Evolutionary conservation across 176 grass and related monocot genomes (phyloP), one percentile per base, ranked within the genome.

Genomic region (Eleusine coracana): DNA sequence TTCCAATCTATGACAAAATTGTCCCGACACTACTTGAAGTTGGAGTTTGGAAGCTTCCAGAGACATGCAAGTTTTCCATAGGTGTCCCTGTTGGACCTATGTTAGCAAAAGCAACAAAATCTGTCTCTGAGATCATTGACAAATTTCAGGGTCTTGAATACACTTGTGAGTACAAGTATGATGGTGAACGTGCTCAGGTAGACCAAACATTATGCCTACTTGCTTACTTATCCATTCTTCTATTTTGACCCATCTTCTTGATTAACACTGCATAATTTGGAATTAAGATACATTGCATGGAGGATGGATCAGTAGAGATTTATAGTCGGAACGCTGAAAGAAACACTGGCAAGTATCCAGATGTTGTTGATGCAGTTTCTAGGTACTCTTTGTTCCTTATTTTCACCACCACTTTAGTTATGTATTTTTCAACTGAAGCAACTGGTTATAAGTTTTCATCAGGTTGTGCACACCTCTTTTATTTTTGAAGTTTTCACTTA

Each of bases 111-210:
- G 91, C 96, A 86, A 99, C 96, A 25, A 99, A 99, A 88, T 90
- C 96, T 63, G 93, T 96, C n/a, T 99, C 93, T 36, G 96, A 98
- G 86, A 96, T 99, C 67, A 90, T 99, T 10, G 93, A 99, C 71
- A 99, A 99, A 83, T 99, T 99, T 83, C 96, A 96, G 85, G 96
- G 93, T 78, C 66, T 85, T 61, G 93, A 96, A n/a, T 99, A 93
- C 85, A 99, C 96, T 73, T 99, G 96, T 88, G 96, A 99, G 84
- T 99, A 99, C 83, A 99, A 99, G 71, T 99, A 99, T 88, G 96
- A 99, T 81, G 96, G 96, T 85, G 96, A 99, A 89, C 91, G 96
- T 52, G 96, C 96, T 14, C 96, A 99, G 96, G 96, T 99, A 91
- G 11, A 66, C 29, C 41, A 51, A 80, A 16, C 39, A 49, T 88